A percentile compares a stretch with the other conserved stretches of the same genome.
phyloP scores from a whole-genome alignment of 176 grass and related monocot genomes.

The Phoenix dactylifera region DNA sequence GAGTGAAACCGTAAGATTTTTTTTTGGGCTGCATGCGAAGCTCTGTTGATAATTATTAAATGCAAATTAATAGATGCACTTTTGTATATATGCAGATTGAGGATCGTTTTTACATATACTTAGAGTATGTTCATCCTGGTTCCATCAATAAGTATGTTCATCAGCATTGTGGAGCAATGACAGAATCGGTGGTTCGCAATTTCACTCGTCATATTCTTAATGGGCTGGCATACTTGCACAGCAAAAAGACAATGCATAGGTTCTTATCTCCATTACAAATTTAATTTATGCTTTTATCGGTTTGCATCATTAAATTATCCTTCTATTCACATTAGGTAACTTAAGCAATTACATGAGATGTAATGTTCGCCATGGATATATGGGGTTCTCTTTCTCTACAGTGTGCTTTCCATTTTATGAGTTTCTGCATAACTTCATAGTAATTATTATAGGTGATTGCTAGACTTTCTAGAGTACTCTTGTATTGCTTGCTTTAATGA shows the following conservation, averaged over 20 bases:
- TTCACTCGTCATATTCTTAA: slow-evolving; percentile 22
- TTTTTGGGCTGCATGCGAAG: not conserved
- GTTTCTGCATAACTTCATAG: too few relatives aligned
- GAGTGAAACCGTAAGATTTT: slow-evolving; percentile 77
- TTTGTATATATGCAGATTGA: slow-evolving; percentile 10
- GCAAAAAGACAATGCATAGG: slow-evolving; percentile 20
- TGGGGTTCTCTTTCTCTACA: too few relatives aligned
- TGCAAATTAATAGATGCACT: slow-evolving; percentile 18
- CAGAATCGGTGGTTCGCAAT: slow-evolving; percentile 23
- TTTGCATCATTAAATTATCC: too few relatives aligned
- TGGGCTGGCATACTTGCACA: slow-evolving; percentile 15
- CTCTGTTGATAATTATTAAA: not conserved
- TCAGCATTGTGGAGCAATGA: slow-evolving; percentile 15
- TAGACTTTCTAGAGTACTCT: too few relatives aligned
- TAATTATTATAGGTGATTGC: too few relatives aligned
- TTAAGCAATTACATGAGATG: too few relatives aligned
- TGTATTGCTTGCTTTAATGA: too few relatives aligned
- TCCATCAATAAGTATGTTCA: slow-evolving; percentile 21
- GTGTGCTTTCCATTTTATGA: too few relatives aligned
- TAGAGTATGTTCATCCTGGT: slow-evolving; percentile 22
- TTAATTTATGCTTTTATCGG: not conserved
- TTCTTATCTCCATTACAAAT: not conserved
- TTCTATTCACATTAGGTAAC: too few relatives aligned
- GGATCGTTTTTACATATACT: slow-evolving; percentile 18
- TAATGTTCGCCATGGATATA: too few relatives aligned